Percentiles rank a stretch among this genome's conserved stretches.
Conservation (phyloP, 345 rosid genomes). For the Hibiscus syriacus region DNA sequence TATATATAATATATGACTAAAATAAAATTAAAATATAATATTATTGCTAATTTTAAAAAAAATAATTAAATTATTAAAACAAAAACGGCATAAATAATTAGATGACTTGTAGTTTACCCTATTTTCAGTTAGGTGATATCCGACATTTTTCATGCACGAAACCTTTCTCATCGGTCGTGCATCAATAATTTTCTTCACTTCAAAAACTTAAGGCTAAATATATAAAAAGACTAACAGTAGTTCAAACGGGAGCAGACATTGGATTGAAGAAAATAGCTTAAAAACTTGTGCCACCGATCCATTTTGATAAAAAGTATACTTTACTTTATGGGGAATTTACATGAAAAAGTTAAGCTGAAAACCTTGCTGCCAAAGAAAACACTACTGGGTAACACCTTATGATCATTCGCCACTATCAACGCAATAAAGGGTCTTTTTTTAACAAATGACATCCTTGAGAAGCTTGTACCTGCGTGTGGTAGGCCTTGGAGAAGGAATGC, state of each 20-base stretch:
- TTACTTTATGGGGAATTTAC: constrained; percentile 32
- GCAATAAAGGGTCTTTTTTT: not conserved
- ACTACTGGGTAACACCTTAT: constrained; percentile 9
- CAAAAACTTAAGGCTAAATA: too few species aligned
- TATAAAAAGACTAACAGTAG: not conserved
- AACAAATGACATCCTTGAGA: constrained; percentile 98
- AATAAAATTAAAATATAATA: too few species aligned
- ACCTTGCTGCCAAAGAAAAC: not conserved
- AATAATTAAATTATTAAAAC: too few species aligned
- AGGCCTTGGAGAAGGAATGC: constrained; percentile 67
- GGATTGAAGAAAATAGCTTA: constrained; percentile 9
- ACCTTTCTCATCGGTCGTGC: not conserved
- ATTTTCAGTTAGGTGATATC: too few species aligned
- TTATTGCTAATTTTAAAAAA: too few species aligned
- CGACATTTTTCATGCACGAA: too few species aligned
- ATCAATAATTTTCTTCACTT: not conserved
- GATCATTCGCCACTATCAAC: constrained; percentile 13
- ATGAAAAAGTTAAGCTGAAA: not conserved
- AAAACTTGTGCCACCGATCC: constrained; percentile 26
- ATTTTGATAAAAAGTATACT: constrained; percentile 2
- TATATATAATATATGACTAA: too few species aligned
- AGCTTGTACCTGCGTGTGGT: constrained; percentile 98
- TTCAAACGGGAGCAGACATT: constrained; percentile 4
- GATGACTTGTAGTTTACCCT: too few species aligned
- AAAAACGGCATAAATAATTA: too few species aligned